Percentiles rank a stretch among this genome's conserved stretches.
Evolutionary conservation across 768 basidiomycete species (phyloP).

Genomic region (Lactarius sanguifluus): DNA sequence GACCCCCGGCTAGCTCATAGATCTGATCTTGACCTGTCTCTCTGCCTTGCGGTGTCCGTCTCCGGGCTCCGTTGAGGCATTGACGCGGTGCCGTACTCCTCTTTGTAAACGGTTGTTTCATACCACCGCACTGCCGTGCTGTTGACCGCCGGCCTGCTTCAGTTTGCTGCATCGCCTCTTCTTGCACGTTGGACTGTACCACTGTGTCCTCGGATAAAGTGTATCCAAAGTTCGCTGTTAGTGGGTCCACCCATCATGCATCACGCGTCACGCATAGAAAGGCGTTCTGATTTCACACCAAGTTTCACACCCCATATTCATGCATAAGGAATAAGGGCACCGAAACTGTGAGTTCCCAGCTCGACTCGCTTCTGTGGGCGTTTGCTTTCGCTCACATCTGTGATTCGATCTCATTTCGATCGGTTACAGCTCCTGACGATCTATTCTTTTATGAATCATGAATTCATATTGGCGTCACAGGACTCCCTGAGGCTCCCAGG

Average conservation of each 20-base stretch:
- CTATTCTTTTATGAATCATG: constrained; percentile 23
- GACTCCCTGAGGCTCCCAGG: not conserved
- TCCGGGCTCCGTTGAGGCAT: not conserved
- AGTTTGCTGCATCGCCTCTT: not conserved
- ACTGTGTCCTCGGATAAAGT: not conserved
- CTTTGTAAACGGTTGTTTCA: not conserved
- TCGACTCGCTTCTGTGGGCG: constrained; percentile 17
- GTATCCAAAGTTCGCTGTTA: constrained; percentile 3
- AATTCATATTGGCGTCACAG: constrained; percentile 11
- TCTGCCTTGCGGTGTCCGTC: not conserved
- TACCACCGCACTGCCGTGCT: not conserved
- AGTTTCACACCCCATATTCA: constrained; percentile 1
- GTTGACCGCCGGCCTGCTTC: not conserved
- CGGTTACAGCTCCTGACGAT: constrained; percentile 28
- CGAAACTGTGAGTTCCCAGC: constrained; percentile 3
- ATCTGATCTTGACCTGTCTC: constrained; percentile 1
- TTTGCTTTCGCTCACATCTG: constrained; percentile 22
- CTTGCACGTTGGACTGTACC: not conserved
- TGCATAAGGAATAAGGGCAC: not conserved
- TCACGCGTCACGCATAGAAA: not conserved
- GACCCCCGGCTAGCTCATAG: not conserved
- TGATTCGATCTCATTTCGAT: constrained; percentile 23
- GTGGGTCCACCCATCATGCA: not conserved
- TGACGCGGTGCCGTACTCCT: not conserved
- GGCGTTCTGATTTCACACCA: constrained; percentile 10